Evolutionary conservation across 2,329 filamentous ascomycete genomes (phyloP).

Genomic region (Calonectria naviculata): DNA sequence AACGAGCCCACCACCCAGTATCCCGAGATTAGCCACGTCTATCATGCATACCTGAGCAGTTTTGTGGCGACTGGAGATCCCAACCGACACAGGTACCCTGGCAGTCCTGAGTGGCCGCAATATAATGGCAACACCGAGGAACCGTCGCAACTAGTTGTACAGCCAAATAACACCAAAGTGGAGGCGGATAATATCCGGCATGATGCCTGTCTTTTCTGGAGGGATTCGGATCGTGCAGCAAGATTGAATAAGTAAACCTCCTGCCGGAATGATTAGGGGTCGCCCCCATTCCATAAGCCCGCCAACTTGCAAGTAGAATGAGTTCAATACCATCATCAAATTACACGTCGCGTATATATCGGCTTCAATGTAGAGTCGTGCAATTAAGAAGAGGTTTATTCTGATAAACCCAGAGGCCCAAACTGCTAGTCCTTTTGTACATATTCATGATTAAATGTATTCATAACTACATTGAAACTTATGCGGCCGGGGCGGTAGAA

Average conservation of each 20-base stretch:
- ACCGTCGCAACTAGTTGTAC: conserved; percentile 45
- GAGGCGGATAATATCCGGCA: conserved; percentile 47
- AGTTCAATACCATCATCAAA: background rate
- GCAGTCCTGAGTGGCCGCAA: conserved; percentile 31
- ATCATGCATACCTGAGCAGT: conserved; percentile 51
- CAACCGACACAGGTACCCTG: conserved; percentile 38
- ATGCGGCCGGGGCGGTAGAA: background rate
- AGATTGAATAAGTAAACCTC: conserved; percentile 47
- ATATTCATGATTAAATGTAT: background rate
- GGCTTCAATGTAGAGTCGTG: background rate
- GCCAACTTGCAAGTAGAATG: background rate
- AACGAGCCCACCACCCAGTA: conserved; percentile 47
- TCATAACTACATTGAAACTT: background rate
- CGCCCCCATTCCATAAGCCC: background rate
- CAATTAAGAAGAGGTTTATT: background rate
- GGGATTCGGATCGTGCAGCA: conserved; percentile 46
- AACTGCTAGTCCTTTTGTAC: background rate
- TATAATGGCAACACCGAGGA: conserved; percentile 19
- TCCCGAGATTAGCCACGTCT: conserved; percentile 48
- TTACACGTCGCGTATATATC: background rate
- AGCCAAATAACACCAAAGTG: conserved; percentile 43
- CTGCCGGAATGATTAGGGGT: too few relatives aligned
- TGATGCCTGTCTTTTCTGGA: conserved; percentile 49
- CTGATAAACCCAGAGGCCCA: background rate
- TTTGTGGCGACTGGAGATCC: conserved; percentile 51